Percentiles rank a stretch among this genome's conserved stretches.
Evolutionary conservation across 768 basidiomycete species (phyloP).

Genomic region (Tubosaeta sp.): DNA sequence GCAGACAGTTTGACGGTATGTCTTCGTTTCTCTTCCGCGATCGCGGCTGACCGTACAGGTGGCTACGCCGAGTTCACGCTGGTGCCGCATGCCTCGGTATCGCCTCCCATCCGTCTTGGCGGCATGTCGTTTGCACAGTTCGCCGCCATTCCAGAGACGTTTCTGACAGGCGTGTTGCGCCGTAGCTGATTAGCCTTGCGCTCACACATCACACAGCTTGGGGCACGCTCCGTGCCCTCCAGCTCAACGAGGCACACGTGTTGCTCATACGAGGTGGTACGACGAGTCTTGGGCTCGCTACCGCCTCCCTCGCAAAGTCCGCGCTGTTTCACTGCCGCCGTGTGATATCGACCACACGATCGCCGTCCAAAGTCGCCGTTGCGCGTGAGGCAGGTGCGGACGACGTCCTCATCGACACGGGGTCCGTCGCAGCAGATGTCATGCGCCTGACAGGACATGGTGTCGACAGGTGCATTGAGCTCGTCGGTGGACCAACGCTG

Average conservation of each 20-base stretch:
- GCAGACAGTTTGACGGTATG: too few species aligned
- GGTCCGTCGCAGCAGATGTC: neutral
- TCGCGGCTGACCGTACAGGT: neutral
- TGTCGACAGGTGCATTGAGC: neutral
- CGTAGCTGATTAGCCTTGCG: neutral
- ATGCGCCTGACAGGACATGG: neutral
- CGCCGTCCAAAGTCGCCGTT: neutral
- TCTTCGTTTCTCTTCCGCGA: too few species aligned
- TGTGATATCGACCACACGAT: neutral
- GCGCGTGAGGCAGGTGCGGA: neutral
- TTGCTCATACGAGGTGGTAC: neutral
- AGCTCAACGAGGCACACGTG: neutral
- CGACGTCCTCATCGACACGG: neutral
- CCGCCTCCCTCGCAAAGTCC: neutral
- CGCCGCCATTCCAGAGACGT: neutral
- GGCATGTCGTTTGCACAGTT: neutral
- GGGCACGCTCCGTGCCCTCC: neutral
- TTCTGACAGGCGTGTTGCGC: neutral
- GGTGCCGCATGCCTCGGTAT: slow-evolving; percentile 22
- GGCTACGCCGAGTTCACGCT: slow-evolving; percentile 23
- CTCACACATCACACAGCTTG: neutral
- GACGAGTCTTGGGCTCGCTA: neutral
- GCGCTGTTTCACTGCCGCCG: neutral
- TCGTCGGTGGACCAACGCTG: too few species aligned
- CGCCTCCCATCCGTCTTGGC: slow-evolving; percentile 1